Percentiles rank a stretch among this genome's conserved stretches.
phyloP scores from a whole-genome alignment of 176 grass and related monocot species.

The Oryza officinalis region DNA sequence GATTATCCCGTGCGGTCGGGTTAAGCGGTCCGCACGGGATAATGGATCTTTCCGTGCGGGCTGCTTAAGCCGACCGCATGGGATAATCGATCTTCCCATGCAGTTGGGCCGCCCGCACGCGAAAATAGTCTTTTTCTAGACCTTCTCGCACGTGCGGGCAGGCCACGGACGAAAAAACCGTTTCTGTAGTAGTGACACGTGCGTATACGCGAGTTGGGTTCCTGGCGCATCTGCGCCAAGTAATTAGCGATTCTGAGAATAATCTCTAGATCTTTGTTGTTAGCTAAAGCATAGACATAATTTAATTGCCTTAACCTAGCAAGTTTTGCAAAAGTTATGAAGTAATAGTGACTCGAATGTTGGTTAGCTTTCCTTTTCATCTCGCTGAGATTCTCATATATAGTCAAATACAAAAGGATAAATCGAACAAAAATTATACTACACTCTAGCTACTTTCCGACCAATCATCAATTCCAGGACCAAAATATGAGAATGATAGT shows the following conservation, averaged over 20 bases:
- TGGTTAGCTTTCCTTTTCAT: neutral
- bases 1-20: too few relatives aligned
- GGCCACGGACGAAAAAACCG: too few relatives aligned
- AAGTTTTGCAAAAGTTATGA: neutral
- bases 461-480: slow-evolving; percentile 14
- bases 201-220: too few relatives aligned
- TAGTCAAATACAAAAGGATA: slow-evolving; percentile 10
- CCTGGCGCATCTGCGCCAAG: too few relatives aligned
- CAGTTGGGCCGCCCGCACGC: too few relatives aligned
- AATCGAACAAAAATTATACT: neutral
- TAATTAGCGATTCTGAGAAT: neutral
- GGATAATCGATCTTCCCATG: too few relatives aligned
- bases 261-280: neutral
- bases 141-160: too few relatives aligned
- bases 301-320: neutral
- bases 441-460: neutral
- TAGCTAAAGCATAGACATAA: neutral
- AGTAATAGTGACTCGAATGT: neutral
- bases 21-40: too few relatives aligned
- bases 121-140: too few relatives aligned
- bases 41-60: too few relatives aligned
- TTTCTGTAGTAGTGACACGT: too few relatives aligned
- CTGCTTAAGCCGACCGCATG: too few relatives aligned
- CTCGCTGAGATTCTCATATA: neutral
- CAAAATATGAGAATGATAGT: slow-evolving; percentile 1